Base-by-base conservation (phyloP, 164 flowering plant species). In the Cinnamomum micranthum region DNA sequence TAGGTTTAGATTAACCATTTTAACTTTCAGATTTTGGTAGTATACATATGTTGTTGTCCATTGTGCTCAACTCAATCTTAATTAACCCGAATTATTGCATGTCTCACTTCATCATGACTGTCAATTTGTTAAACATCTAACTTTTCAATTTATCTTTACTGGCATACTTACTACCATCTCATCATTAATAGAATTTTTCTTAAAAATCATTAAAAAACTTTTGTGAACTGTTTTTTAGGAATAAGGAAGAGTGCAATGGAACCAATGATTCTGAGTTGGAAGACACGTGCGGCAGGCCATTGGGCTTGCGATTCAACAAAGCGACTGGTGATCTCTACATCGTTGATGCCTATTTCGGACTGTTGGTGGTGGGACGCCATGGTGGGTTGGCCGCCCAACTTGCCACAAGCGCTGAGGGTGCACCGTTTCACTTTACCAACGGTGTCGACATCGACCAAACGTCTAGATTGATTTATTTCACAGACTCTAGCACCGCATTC, bases 401-500 rank as follows among this genome's bases (percentile, higher is more conserved):
- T 2, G 41, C 52, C 25, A 63, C 50, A 13, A 27, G 64, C 13
- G 74, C 72, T 1, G 73, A 72, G 9, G 73, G 78, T 14, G 65
- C 50, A 20, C 83, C 79, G 13, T 73, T 81, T 28, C 74, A 22
- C 58, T 81, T 78, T 69, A 71, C 83, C 73, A 81, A 81, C 55
- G 72, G 59, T 69, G 31, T 86, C 65, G 89, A 86, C 63, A 74
- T 86, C 2, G 86, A 88, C 58, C 17, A 50, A 4, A 22, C 51
- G 4, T 59, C 74, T 2, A 84, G 82, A 1, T 20, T 64, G 1
- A 80, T 87, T 14, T 87, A 83, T 72, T 86, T 88, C 59, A 85
- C 89, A 0, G 89, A 88, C 73, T 71, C 76, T 3, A 88, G 91
- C 77, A 24, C 72, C 1, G 0, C 22, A 1, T 88, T 70, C 72